Percentiles rank a stretch among this genome's conserved stretches.
phyloP scores from a whole-genome alignment of 495 filamentous ascomycete species.

The Cladorrhinum samala region DNA sequence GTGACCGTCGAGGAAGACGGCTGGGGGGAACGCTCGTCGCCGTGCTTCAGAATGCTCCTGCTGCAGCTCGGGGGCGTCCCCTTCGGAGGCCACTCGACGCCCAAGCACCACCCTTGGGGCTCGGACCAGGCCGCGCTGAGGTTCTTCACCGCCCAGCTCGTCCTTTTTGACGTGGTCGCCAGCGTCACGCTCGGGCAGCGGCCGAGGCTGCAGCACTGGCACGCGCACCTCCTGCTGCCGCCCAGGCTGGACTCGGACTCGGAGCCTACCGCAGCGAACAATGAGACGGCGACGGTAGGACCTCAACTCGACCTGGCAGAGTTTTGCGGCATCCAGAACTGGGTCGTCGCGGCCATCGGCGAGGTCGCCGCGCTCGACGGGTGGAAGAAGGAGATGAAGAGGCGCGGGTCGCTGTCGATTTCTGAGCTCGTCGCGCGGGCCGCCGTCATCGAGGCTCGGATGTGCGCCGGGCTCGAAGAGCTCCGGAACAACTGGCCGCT shows the following conservation, averaged over 20 bases:
- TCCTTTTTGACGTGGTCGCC: conserved; percentile 45
- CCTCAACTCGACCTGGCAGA: conserved; percentile 35
- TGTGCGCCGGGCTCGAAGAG: conserved; percentile 24
- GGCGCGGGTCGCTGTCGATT: conserved; percentile 36
- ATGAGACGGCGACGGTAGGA: conserved; percentile 14
- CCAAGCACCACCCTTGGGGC: conserved; percentile 28
- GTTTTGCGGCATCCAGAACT: conserved; percentile 42
- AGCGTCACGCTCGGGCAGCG: conserved; percentile 37
- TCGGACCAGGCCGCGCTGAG: conserved; percentile 47
- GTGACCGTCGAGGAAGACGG: not conserved
- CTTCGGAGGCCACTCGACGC: conserved; percentile 13
- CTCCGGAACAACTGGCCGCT: no score
- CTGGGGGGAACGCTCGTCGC: not conserved
- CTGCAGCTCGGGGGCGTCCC: conserved; percentile 26
- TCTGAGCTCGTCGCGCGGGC: conserved; percentile 41
- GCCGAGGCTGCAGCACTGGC: conserved; percentile 38
- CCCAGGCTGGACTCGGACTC: conserved; percentile 13
- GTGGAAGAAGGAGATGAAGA: conserved; percentile 44
- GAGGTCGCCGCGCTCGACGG: conserved; percentile 45
- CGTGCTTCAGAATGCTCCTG: conserved; percentile 26
- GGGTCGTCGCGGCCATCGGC: conserved; percentile 38
- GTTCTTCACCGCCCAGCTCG: conserved; percentile 45
- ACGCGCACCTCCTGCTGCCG: conserved; percentile 28
- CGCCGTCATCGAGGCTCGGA: conserved; percentile 30
- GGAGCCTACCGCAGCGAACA: conserved; percentile 9